phyloP scores from a whole-genome alignment of 805 yeast genomes.

The Wickerhamiella musiphila region DNA sequence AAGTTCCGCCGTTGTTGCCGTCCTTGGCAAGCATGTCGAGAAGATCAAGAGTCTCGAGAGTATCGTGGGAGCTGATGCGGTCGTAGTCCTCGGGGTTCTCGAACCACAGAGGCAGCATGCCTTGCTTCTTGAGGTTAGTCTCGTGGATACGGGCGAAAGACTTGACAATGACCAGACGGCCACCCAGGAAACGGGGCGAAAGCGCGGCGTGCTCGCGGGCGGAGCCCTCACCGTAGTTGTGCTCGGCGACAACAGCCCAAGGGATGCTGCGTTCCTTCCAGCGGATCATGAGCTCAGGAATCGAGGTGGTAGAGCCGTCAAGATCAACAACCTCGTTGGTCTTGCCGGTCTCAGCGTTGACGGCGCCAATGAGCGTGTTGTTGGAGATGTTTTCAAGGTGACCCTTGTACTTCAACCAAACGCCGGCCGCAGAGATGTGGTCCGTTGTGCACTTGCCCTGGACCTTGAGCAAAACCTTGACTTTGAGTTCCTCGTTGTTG shows the following conservation, averaged over 20 bases:
- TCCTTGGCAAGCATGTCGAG: slow-evolving; percentile 58
- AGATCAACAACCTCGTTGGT: slow-evolving; percentile 80
- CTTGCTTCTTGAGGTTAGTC: slow-evolving; percentile 99
- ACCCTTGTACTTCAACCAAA: slow-evolving; percentile 96
- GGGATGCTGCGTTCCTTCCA: slow-evolving; percentile 77
- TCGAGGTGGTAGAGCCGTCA: slow-evolving; percentile 58
- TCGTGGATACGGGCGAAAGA: slow-evolving; percentile 98
- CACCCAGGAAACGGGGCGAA: slow-evolving; percentile 89
- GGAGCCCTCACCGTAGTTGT: slow-evolving; percentile 97
- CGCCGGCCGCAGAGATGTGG: slow-evolving; percentile 97
- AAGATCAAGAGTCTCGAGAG: slow-evolving; percentile 55
- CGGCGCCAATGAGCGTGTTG: slow-evolving; percentile 93
- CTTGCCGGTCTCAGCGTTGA: slow-evolving; percentile 91
- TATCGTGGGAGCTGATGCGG: slow-evolving; percentile 57
- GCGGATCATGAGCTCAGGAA: slow-evolving; percentile 92
- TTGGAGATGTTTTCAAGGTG: slow-evolving; percentile 89
- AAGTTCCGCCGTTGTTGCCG: slow-evolving; percentile 76
- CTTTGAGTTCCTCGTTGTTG: slow-evolving; percentile 67
- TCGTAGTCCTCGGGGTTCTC: slow-evolving; percentile 80
- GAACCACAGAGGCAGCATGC: slow-evolving; percentile 93
- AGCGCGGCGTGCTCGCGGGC: slow-evolving; percentile 98
- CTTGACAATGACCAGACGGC: slow-evolving; percentile 71
- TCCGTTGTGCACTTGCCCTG: slow-evolving; percentile 98
- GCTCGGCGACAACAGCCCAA: slow-evolving; percentile 94
- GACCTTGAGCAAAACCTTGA: slow-evolving; percentile 69